Conservation (phyloP, 352 stramenopile genomes). For the Globisporangium apiculatum region DNA sequence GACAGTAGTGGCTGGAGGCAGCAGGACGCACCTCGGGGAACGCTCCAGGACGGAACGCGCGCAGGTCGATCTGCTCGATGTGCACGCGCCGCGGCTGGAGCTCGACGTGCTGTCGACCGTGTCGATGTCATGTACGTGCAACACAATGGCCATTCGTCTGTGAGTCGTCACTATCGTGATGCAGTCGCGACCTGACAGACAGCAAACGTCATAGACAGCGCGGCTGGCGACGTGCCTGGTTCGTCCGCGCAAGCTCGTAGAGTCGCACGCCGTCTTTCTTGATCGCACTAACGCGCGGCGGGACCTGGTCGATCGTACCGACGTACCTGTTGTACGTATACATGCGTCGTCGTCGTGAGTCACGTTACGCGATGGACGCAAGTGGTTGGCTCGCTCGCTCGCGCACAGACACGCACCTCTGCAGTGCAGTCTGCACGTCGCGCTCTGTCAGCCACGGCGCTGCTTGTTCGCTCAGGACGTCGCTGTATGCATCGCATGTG, state of each 20-base stretch:
- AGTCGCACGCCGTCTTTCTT: constrained; percentile 71
- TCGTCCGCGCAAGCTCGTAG: constrained; percentile 64
- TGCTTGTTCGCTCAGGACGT: constrained; percentile 38
- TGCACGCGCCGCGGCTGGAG: constrained; percentile 50
- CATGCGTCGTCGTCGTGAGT: too few species aligned
- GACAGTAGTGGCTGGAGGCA: neutral
- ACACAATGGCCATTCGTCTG: neutral
- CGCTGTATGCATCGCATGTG: constrained; percentile 12
- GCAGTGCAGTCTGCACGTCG: constrained; percentile 25
- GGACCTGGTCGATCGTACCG: constrained; percentile 67
- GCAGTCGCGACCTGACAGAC: too few species aligned
- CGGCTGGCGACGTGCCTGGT: constrained; percentile 23
- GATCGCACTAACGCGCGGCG: constrained; percentile 73
- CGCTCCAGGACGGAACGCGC: constrained; percentile 34
- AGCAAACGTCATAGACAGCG: neutral
- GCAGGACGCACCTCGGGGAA: constrained; percentile 51
- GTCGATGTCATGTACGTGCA: neutral
- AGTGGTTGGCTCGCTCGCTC: too few species aligned
- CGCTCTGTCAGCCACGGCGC: constrained; percentile 50
- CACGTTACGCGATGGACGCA: neutral
- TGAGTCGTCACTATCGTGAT: too few species aligned
- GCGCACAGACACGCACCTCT: constrained; percentile 21
- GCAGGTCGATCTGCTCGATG: constrained; percentile 55
- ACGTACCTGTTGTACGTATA: constrained; percentile 41
- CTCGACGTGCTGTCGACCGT: constrained; percentile 32